Evolutionary conservation across 2,329 filamentous ascomycete genomes (phyloP).

Genomic region (Apiospora rasikravindrae): DNA sequence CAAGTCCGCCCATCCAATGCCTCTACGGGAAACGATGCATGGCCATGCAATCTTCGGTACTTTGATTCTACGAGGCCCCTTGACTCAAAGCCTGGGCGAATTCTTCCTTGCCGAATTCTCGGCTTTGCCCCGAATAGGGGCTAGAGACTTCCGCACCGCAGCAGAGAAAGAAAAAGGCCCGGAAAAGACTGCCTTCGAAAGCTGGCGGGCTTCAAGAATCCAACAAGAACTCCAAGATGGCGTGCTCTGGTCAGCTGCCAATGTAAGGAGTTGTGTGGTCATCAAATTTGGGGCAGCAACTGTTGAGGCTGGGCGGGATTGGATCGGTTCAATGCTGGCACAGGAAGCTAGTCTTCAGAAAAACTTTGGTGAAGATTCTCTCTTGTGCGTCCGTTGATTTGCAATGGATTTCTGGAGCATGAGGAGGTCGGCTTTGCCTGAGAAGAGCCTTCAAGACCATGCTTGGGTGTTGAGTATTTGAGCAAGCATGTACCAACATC

Average conservation of each 20-base stretch:
- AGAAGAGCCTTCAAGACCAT: not conserved
- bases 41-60: conserved; percentile 81
- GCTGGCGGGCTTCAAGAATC: conserved; percentile 62
- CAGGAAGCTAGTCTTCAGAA: conserved; percentile 74
- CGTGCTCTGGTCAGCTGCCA: conserved; percentile 82
- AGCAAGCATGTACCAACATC: not conserved
- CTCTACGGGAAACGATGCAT: conserved; percentile 70
- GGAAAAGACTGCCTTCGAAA: conserved; percentile 46
- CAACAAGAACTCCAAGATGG: conserved; percentile 62
- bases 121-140: conserved; percentile 79
- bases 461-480: too few species aligned
- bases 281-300: conserved; percentile 88
- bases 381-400: conserved; percentile 68
- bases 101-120: conserved; percentile 85
- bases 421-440: not conserved
- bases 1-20: conserved; percentile 44
- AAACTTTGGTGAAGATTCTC: conserved; percentile 79
- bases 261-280: conserved; percentile 80
- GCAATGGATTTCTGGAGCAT: not conserved
- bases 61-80: conserved; percentile 77
- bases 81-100: conserved; percentile 67
- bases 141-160: conserved; percentile 72
- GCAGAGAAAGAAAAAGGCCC: conserved; percentile 51
- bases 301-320: conserved; percentile 80
- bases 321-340: conserved; percentile 77